Conservation (phyloP, 2,329 filamentous ascomycete genomes). For the Fusarium pseudograminearum region DNA sequence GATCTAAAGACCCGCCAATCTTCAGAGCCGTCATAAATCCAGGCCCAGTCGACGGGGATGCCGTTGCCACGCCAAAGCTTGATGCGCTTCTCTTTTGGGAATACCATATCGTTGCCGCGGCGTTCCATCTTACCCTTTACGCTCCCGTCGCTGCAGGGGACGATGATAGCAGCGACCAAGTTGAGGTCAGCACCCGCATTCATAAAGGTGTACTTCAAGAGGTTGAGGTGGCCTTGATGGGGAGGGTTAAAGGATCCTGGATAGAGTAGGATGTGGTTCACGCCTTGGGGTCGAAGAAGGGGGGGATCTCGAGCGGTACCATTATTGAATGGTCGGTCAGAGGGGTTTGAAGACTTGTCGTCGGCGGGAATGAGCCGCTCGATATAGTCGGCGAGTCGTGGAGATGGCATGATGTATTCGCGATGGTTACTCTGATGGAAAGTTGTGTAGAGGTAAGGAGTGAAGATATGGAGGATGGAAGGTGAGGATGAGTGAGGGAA, state of each 20-base stretch:
- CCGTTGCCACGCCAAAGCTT: conserved; percentile 44
- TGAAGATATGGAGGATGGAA: neutral
- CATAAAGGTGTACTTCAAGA: conserved; percentile 49
- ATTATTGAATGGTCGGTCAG: conserved; percentile 35
- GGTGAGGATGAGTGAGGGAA: no score
- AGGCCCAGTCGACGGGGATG: conserved; percentile 41
- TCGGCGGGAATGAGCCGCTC: conserved; percentile 19
- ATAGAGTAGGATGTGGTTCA: conserved; percentile 51
- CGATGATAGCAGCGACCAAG: conserved; percentile 50
- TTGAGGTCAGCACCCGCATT: conserved; percentile 48
- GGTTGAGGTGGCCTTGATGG: conserved; percentile 51
- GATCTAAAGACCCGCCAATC: conserved; percentile 34
- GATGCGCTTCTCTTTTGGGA: conserved; percentile 41
- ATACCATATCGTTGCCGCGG: conserved; percentile 17
- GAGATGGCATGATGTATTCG: conserved; percentile 9
- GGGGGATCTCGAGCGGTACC: conserved; percentile 5
- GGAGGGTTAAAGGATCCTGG: conserved; percentile 56
- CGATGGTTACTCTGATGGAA: neutral
- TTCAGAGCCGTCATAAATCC: conserved; percentile 43
- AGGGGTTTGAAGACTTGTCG: neutral
- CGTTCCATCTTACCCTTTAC: conserved; percentile 41
- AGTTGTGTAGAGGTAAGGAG: neutral
- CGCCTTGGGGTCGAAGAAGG: conserved; percentile 17
- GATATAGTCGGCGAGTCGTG: conserved; percentile 33
- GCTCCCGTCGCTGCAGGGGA: conserved; percentile 44